A percentile compares a stretch with the other conserved stretches of the same genome.
Evolutionary conservation across 2,329 filamentous ascomycete species (phyloP).

Genomic region (Fusarium praegraminearum): DNA sequence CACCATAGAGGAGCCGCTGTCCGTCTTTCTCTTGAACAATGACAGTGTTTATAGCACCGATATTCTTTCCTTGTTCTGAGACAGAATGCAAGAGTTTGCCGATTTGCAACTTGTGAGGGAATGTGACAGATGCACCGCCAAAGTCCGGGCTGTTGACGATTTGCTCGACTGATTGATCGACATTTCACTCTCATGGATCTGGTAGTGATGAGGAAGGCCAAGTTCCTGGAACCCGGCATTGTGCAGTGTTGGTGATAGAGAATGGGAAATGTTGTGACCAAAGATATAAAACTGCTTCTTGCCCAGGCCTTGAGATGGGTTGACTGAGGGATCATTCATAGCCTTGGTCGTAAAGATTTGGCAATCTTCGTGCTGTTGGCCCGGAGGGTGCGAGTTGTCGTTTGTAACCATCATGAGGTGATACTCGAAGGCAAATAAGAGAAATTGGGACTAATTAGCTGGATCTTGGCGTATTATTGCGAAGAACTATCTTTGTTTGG

Average conservation of each 20-base stretch:
- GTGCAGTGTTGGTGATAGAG: conserved; percentile 4
- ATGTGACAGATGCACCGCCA: conserved; percentile 6
- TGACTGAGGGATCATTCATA: accelerated
- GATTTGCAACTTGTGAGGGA: conserved; percentile 21
- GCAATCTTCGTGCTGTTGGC: accelerated
- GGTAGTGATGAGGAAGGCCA: not conserved
- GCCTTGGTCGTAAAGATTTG: accelerated
- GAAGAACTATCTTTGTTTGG: accelerated
- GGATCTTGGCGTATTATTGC: not conserved
- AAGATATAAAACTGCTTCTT: conserved; percentile 15
- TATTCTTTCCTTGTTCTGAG: not conserved
- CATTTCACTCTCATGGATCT: conserved; percentile 18
- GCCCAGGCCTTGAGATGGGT: accelerated
- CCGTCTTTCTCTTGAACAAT: not conserved
- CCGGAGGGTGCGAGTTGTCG: accelerated
- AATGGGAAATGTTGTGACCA: conserved; percentile 13
- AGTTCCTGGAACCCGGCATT: not conserved
- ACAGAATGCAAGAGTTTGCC: not conserved
- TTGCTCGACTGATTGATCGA: conserved; percentile 1
- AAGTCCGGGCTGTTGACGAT: not conserved
- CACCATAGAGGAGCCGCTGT: not conserved
- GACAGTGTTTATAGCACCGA: conserved; percentile 5
- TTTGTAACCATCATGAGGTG: not conserved
- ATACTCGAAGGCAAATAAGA: accelerated
- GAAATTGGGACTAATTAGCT: accelerated